A percentile compares a stretch with the other conserved stretches of the same genome.
Conservation (phyloP, 768 basidiomycete genomes). For the Suillus lakei region DNA sequence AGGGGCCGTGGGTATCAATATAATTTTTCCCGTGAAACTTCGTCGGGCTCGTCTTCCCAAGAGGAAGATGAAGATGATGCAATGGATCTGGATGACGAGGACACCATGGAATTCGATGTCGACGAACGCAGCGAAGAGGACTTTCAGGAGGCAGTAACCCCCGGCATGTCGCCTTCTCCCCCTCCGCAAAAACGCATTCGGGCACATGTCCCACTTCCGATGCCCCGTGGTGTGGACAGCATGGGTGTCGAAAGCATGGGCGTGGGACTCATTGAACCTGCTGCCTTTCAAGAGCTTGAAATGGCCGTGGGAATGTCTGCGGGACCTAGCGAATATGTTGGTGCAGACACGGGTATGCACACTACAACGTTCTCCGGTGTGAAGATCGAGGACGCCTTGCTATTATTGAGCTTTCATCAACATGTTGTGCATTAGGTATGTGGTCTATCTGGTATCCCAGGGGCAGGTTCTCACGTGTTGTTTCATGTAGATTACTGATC, state of each 20-base stretch:
- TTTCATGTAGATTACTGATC: slow-evolving; percentile 1
- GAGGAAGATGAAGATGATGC: slow-evolving; percentile 43
- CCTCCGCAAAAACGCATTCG: slow-evolving; percentile 36
- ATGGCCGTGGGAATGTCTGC: slow-evolving; percentile 40
- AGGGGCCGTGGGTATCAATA: slow-evolving; percentile 45
- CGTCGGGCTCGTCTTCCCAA: slow-evolving; percentile 56
- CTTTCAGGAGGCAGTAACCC: slow-evolving; percentile 75
- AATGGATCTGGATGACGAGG: slow-evolving; percentile 54
- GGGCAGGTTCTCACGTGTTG: neutral
- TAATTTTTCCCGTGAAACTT: slow-evolving; percentile 52
- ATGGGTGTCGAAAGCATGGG: slow-evolving; percentile 37
- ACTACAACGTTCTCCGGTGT: slow-evolving; percentile 52
- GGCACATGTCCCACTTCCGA: slow-evolving; percentile 33
- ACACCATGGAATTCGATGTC: slow-evolving; percentile 55
- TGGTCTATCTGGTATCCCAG: neutral
- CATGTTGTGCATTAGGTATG: slow-evolving; percentile 56
- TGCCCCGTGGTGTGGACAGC: slow-evolving; percentile 30
- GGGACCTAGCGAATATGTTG: slow-evolving; percentile 28
- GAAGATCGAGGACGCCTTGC: slow-evolving; percentile 73
- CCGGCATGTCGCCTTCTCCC: slow-evolving; percentile 51
- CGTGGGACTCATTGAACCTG: slow-evolving; percentile 43
- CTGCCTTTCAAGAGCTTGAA: slow-evolving; percentile 52
- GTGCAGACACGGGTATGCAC: slow-evolving; percentile 24
- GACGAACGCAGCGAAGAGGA: slow-evolving; percentile 67
- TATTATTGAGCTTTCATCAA: slow-evolving; percentile 77